Conservation (phyloP, 306 rosid genomes). For the Corylus heterophylla region DNA sequence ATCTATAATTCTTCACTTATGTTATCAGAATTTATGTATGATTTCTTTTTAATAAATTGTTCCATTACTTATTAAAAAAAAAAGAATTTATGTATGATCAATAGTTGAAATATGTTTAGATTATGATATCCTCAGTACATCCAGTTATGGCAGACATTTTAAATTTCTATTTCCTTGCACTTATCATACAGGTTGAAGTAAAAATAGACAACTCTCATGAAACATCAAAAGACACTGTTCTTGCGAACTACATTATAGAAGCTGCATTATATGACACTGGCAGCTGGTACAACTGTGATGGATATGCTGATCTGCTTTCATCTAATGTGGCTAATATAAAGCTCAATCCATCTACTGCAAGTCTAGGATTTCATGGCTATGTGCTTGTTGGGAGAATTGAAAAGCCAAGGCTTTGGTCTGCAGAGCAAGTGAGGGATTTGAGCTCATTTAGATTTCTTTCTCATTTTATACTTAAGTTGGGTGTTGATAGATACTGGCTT, state of each 20-base stretch:
- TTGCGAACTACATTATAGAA: conserved; percentile 59
- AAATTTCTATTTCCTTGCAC: conserved; percentile 19
- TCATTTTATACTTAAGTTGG: neutral
- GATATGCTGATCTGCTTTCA: conserved; percentile 57
- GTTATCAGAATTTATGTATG: neutral
- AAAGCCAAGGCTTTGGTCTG: conserved; percentile 89
- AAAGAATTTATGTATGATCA: neutral
- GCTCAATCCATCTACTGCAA: conserved; percentile 43
- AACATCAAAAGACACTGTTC: conserved; percentile 57
- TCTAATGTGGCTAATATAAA: conserved; percentile 63
- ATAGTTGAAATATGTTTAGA: neutral
- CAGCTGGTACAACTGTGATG: conserved; percentile 56
- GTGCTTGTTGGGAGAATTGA: conserved; percentile 64
- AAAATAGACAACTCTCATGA: conserved; percentile 72
- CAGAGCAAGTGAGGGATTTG: conserved; percentile 69
- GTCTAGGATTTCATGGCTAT: conserved; percentile 69
- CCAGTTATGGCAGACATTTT: conserved; percentile 17
- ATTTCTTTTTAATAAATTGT: neutral
- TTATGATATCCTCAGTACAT: neutral
- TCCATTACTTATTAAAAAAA: too few relatives aligned
- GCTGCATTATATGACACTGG: conserved; percentile 67
- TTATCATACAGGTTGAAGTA: conserved; percentile 72
- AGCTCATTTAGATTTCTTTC: conserved; percentile 6
- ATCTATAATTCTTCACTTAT: neutral
- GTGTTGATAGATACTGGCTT: conserved; percentile 8